These are phyloP conservation scores for Colletotrichum lentis DNA, from an alignment of 2,329 filamentous ascomycete species.

Conservation along the genomic window DNA sequence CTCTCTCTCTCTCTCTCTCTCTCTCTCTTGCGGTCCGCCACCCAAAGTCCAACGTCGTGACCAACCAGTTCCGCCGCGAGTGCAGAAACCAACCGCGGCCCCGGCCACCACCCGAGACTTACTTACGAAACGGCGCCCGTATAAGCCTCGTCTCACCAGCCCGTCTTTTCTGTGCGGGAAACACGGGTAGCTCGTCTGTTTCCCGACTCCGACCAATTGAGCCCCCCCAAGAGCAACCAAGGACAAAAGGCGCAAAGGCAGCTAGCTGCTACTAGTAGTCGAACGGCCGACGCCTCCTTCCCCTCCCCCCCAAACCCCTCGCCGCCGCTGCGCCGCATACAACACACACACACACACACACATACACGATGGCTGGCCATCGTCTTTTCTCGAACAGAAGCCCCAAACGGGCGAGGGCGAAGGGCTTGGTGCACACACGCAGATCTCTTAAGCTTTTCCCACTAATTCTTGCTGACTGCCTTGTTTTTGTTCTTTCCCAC, in stretches of 20 bases:
- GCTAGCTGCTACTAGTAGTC: background rate
- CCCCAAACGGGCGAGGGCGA: background rate
- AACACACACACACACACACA: no score
- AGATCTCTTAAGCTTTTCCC: no score
- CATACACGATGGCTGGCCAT: no score
- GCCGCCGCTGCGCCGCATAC: background rate
- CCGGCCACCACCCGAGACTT: conserved; percentile 4
- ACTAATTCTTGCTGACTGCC: background rate
- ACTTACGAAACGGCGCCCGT: conserved; percentile 3
- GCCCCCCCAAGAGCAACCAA: background rate
- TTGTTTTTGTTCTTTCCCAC: background rate
- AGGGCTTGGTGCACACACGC: no score
- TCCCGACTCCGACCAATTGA: background rate
- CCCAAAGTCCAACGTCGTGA: background rate
- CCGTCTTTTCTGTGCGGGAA: background rate
- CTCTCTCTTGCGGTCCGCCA: background rate
- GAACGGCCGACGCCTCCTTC: background rate
- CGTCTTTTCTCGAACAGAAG: background rate
- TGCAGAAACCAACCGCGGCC: background rate
- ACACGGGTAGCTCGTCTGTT: background rate
- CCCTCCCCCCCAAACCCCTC: background rate
- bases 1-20: background rate
- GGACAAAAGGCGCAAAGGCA: background rate
- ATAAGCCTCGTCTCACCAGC: conserved; percentile 14
- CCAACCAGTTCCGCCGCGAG: background rate